phyloP scores from a whole-genome alignment of 768 basidiomycete species.

The Kwoniella europaea region DNA sequence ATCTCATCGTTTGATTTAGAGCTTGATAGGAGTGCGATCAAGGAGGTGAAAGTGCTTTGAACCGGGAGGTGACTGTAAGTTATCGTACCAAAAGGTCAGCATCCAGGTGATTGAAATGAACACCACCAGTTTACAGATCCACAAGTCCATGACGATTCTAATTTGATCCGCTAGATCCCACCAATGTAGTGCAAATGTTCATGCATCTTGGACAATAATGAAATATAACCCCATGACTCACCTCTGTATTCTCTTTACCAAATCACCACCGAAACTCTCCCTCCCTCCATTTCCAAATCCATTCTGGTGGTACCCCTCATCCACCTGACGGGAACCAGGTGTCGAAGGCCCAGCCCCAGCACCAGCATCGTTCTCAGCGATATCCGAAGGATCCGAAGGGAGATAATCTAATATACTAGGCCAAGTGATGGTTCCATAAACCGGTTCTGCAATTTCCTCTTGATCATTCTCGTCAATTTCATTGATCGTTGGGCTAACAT shows the following conservation, averaged over 20 bases:
- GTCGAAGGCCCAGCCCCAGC: background rate
- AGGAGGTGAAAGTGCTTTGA: conserved; percentile 32
- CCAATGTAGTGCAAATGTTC: no score
- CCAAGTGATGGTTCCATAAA: background rate
- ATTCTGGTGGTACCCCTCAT: background rate
- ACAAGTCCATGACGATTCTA: no score
- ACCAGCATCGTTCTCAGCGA: no score
- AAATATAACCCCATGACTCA: background rate
- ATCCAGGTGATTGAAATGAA: background rate
- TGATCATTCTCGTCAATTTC: background rate
- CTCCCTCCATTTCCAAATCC: background rate
- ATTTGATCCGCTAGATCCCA: no score
- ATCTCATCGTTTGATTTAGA: conserved; percentile 67
- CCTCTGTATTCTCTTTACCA: conserved; percentile 17
- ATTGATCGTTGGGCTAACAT: conserved; percentile 8
- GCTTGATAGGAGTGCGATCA: conserved; percentile 38
- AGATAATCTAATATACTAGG: conserved; percentile 10
- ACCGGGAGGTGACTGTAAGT: conserved; percentile 42
- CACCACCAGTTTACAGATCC: background rate
- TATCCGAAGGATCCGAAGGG: background rate
- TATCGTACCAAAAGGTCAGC: background rate
- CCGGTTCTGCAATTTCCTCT: background rate
- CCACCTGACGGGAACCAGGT: background rate
- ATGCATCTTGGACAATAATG: no score
- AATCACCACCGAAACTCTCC: background rate